Percentiles rank a stretch among this genome's conserved stretches.
These are phyloP conservation scores for Panaeolus cyanescens DNA, from an alignment of 768 basidiomycete species.

Conservation along the genomic window DNA sequence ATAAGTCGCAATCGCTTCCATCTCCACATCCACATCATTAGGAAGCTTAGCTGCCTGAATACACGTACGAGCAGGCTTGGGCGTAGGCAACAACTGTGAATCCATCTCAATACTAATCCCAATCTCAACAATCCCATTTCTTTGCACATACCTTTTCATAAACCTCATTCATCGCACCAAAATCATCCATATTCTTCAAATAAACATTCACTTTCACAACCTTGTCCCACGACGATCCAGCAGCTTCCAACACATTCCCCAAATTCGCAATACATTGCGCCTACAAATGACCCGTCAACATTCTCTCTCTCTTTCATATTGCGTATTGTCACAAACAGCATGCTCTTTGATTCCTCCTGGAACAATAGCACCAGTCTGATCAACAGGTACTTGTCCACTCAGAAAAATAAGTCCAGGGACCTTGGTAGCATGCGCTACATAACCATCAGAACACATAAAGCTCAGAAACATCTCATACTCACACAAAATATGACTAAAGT, in stretches of 20 bases:
- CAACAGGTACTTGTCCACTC: slow-evolving; percentile 60
- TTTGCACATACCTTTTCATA: slow-evolving; percentile 49
- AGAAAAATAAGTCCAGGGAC: slow-evolving; percentile 60
- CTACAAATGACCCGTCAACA: slow-evolving; percentile 26
- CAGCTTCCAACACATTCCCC: slow-evolving; percentile 50
- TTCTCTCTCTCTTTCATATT: not conserved
- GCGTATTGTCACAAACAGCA: slow-evolving; percentile 39
- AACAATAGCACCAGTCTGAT: slow-evolving; percentile 48
- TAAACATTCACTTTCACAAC: slow-evolving; percentile 60
- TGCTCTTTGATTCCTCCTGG: slow-evolving; percentile 60
- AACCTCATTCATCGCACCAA: slow-evolving; percentile 55
- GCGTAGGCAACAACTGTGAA: slow-evolving; percentile 50
- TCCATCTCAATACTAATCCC: not conserved
- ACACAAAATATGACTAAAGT: slow-evolving; percentile 52
- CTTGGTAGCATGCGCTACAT: slow-evolving; percentile 56
- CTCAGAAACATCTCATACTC: slow-evolving; percentile 29
- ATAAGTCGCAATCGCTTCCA: slow-evolving; percentile 63
- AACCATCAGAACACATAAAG: slow-evolving; percentile 8
- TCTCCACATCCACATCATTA: slow-evolving; percentile 71
- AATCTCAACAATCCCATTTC: not conserved
- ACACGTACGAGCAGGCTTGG: slow-evolving; percentile 75
- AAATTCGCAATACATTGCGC: slow-evolving; percentile 60
- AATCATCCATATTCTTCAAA: slow-evolving; percentile 62
- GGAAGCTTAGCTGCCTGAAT: slow-evolving; percentile 75
- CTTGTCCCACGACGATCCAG: slow-evolving; percentile 63